phyloP scores from a whole-genome alignment of 1,139 yeast genomes.

The Groenewaldozyma auringiensis region DNA sequence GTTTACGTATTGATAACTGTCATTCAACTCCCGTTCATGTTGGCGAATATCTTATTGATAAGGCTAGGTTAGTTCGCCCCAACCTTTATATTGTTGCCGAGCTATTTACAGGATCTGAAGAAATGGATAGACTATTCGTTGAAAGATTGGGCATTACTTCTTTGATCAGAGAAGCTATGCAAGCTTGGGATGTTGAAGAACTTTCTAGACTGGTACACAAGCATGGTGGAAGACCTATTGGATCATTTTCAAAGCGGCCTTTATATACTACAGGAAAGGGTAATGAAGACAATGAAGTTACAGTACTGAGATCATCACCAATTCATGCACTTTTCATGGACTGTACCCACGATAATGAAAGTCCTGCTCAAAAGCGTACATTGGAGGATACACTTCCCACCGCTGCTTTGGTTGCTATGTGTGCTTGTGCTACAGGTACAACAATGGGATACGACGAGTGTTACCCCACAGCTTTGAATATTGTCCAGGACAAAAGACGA shows the following conservation, averaged over 20 bases:
- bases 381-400: constrained; percentile 91
- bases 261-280: constrained; percentile 18
- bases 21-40: constrained; percentile 96
- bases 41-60: constrained; percentile 80
- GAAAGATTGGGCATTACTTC: constrained; percentile 85
- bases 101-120: constrained; percentile 86
- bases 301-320: constrained; percentile 52
- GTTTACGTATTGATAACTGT: constrained; percentile 90
- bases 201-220: constrained; percentile 78
- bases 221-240: constrained; percentile 94
- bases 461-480: constrained; percentile 70
- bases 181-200: constrained; percentile 84
- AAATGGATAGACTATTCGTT: constrained; percentile 80
- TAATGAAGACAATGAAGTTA: constrained; percentile 20
- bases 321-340: constrained; percentile 97
- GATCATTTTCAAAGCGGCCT: constrained; percentile 50
- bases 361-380: constrained; percentile 81
- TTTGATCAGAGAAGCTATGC: constrained; percentile 94
- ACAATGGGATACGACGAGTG: constrained; percentile 93
- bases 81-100: constrained; percentile 91
- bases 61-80: constrained; percentile 79
- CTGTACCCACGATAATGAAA: constrained; percentile 93
- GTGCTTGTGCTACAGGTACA: constrained; percentile 91
- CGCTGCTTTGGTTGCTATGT: constrained; percentile 89
- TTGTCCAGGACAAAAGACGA: constrained; percentile 67